Conservation (phyloP, 805 yeast species). For the Spathaspora passalidarum region DNA sequence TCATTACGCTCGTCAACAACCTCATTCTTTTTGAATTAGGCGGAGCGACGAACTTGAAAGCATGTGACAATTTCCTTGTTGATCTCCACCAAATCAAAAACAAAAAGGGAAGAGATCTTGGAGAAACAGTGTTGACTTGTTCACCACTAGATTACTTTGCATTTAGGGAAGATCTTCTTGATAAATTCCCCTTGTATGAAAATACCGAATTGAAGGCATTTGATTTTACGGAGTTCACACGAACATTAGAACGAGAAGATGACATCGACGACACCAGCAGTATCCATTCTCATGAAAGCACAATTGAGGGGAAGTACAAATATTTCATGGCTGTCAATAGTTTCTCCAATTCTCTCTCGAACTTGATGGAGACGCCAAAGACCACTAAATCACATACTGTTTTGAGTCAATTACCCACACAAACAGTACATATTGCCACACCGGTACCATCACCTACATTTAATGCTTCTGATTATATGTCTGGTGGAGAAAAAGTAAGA, state of each 20-base stretch:
- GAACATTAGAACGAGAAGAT: slow-evolving; percentile 27
- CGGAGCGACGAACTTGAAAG: slow-evolving; percentile 33
- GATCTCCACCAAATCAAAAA: slow-evolving; percentile 35
- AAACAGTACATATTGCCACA: slow-evolving; percentile 71
- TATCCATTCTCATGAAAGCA: slow-evolving; percentile 2
- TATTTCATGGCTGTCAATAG: slow-evolving; percentile 38
- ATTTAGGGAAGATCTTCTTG: slow-evolving; percentile 68
- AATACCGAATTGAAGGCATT: slow-evolving; percentile 39
- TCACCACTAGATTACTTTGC: slow-evolving; percentile 85
- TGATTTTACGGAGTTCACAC: slow-evolving; percentile 16
- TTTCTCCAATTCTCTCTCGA: slow-evolving; percentile 54
- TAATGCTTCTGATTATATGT: slow-evolving; percentile 42
- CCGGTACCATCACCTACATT: slow-evolving; percentile 83
- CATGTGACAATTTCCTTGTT: slow-evolving; percentile 47
- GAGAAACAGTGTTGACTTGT: slow-evolving; percentile 41
- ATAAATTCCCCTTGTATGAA: slow-evolving; percentile 76
- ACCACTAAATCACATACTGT: slow-evolving; percentile 45
- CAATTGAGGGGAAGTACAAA: slow-evolving; percentile 20
- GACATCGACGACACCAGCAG: slow-evolving; percentile 10
- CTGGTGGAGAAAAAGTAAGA: slow-evolving; percentile 48
- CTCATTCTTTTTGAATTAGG: slow-evolving; percentile 64
- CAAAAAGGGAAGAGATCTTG: slow-evolving; percentile 17
- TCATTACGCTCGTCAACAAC: slow-evolving; percentile 53
- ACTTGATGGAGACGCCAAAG: slow-evolving; percentile 56
- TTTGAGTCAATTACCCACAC: slow-evolving; percentile 47